phyloP scores from a whole-genome alignment of 1,284 basidiomycete genomes.

The Marasmius fiardii region DNA sequence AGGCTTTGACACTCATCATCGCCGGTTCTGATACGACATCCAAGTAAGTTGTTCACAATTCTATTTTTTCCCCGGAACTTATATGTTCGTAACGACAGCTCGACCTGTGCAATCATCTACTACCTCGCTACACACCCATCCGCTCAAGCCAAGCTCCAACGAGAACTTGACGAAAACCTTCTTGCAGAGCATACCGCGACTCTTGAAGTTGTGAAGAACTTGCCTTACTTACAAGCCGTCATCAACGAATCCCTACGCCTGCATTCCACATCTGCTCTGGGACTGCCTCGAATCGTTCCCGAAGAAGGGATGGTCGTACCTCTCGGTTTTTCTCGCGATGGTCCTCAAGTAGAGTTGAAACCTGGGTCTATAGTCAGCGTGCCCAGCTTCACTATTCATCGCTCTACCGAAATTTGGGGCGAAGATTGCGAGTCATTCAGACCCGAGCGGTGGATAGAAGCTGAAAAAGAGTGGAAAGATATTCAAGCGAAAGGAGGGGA shows the following conservation, averaged over 20 bases:
- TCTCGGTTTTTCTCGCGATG: conserved; percentile 18
- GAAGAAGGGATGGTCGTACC: conserved; percentile 19
- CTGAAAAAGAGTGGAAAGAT: conserved; percentile 23
- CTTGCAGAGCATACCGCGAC: conserved; percentile 12
- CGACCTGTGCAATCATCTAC: conserved; percentile 18
- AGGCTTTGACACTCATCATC: conserved; percentile 30
- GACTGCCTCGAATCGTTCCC: conserved; percentile 26
- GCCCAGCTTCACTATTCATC: conserved; percentile 43
- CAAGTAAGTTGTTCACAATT: conserved; percentile 25
- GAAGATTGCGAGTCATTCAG: conserved; percentile 38
- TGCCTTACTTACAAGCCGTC: conserved; percentile 29
- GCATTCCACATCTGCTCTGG: conserved; percentile 29
- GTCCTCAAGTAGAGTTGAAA: conserved; percentile 34
- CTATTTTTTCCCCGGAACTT: conserved; percentile 14
- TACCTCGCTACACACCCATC: conserved; percentile 16
- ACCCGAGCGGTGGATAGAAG: conserved; percentile 45
- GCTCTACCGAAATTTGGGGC: conserved; percentile 41
- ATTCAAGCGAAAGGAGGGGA: not conserved
- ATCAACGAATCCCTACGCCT: conserved; percentile 30
- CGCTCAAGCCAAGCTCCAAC: conserved; percentile 21
- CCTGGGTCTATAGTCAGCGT: conserved; percentile 29
- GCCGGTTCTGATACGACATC: conserved; percentile 34
- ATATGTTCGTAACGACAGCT: conserved; percentile 7
- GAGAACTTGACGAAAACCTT: conserved; percentile 17
- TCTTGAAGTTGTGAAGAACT: conserved; percentile 22